Conservation (phyloP, 2,329 filamentous ascomycete genomes). For the Neonectria ditissima region DNA sequence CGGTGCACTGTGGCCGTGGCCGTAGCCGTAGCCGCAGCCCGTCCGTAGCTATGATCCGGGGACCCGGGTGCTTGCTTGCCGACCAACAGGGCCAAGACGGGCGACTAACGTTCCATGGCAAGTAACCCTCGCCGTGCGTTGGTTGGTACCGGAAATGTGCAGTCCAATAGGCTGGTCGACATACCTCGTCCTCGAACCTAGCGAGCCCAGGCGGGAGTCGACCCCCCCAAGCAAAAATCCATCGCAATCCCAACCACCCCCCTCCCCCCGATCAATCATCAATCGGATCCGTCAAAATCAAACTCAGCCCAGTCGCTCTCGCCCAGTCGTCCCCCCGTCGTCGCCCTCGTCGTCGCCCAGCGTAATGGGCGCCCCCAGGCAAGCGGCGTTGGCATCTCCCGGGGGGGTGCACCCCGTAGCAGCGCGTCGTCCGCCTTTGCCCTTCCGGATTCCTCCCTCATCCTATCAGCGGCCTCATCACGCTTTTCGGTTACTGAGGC, state of each 20-base stretch:
- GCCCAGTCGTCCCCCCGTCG: too few relatives aligned
- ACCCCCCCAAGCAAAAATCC: conserved; percentile 4
- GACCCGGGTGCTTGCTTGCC: conserved; percentile 24
- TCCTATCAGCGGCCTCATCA: conserved; percentile 22
- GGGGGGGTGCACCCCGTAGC: conserved; percentile 3
- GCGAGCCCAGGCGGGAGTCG: not conserved
- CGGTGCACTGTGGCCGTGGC: conserved; percentile 19
- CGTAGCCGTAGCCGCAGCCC: conserved; percentile 3
- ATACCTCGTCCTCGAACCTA: conserved; percentile 2
- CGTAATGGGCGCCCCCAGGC: conserved; percentile 18
- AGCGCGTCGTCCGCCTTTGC: conserved; percentile 17
- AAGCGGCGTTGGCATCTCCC: conserved; percentile 24
- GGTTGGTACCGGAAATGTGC: conserved; percentile 11
- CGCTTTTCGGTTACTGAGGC: conserved; percentile 13
- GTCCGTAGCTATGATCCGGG: conserved; percentile 11
- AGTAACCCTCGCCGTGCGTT: conserved; percentile 12
- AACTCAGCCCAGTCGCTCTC: not conserved
- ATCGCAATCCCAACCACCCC: conserved; percentile 17
- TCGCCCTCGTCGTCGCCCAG: conserved; percentile 8
- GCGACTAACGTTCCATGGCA: conserved; percentile 13
- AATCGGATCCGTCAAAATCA: conserved; percentile 20
- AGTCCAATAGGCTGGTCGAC: conserved; percentile 12
- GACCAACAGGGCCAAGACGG: conserved; percentile 14
- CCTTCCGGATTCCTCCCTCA: conserved; percentile 23
- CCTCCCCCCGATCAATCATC: not conserved